Percentiles rank a stretch among this genome's conserved stretches.
Evolutionary conservation across 768 basidiomycete species (phyloP).

Genomic region (Suillus subluteus): DNA sequence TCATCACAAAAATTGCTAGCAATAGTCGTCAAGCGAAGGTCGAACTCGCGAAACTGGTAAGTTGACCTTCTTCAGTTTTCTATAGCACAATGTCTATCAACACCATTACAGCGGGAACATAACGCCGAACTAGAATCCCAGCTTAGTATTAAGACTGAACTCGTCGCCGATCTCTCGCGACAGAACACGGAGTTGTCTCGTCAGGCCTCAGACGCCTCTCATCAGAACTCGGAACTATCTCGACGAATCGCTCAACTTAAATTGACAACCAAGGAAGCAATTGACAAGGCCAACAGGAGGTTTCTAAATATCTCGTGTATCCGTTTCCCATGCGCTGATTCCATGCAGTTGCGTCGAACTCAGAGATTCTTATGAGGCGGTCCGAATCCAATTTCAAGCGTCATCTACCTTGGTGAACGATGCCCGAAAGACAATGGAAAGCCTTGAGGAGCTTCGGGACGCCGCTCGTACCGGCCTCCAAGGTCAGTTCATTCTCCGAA

Average conservation of each 20-base stretch:
- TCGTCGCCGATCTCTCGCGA: constrained; percentile 17
- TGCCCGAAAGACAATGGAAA: constrained; percentile 31
- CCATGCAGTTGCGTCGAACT: constrained; percentile 32
- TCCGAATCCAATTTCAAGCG: constrained; percentile 29
- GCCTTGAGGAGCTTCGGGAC: constrained; percentile 28
- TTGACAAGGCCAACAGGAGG: constrained; percentile 25
- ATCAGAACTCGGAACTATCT: constrained; percentile 9
- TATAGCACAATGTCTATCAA: not conserved
- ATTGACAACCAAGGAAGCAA: constrained; percentile 17
- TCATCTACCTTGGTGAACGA: constrained; percentile 26
- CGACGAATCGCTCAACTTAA: not conserved
- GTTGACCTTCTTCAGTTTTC: not conserved
- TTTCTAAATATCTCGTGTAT: constrained; percentile 9
- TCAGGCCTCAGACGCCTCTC: not conserved
- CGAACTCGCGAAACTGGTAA: constrained; percentile 21
- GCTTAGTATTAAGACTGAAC: constrained; percentile 22
- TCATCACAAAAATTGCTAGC: constrained; percentile 14
- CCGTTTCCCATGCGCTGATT: not conserved
- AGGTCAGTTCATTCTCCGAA: constrained; percentile 24
- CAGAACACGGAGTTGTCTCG: constrained; percentile 16
- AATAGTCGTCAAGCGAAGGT: constrained; percentile 12
- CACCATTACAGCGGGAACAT: constrained; percentile 21
- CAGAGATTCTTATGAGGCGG: constrained; percentile 31
- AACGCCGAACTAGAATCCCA: constrained; percentile 24
- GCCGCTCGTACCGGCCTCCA: constrained; percentile 24